Conservation (phyloP, 139 green algal genomes). For the Auxenochlorella protothecoides region DNA sequence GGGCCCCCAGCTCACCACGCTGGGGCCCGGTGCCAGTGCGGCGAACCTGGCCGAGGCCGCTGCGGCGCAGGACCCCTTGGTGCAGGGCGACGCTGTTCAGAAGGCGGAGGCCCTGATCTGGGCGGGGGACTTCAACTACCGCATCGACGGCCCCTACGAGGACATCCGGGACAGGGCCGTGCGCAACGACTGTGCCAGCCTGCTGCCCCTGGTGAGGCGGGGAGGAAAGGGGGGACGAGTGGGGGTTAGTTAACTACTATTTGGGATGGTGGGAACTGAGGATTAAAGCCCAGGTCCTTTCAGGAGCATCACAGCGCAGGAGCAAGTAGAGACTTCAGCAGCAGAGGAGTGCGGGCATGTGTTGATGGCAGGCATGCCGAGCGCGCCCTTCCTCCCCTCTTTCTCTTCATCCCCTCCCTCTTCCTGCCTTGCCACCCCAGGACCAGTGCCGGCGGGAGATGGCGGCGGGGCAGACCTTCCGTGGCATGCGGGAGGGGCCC, state of each 20-base stretch:
- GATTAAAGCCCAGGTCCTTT: no score
- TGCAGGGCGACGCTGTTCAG: conserved; percentile 27
- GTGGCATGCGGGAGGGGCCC: conserved; percentile 50
- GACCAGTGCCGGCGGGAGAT: conserved; percentile 57
- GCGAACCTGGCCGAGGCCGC: neutral
- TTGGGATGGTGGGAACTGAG: neutral
- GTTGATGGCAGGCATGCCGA: no score
- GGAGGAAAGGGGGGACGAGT: neutral
- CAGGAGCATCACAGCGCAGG: no score
- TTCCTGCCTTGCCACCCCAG: neutral
- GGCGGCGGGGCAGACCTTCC: conserved; percentile 44
- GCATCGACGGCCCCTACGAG: conserved; percentile 45
- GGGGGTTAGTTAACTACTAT: no score
- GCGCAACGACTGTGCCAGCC: conserved; percentile 8
- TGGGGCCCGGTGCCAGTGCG: no score
- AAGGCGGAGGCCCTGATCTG: conserved; percentile 65
- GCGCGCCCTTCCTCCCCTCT: no score
- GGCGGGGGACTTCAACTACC: conserved; percentile 92
- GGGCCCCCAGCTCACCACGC: no score
- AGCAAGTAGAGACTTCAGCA: no score
- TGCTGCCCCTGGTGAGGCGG: conserved; percentile 18
- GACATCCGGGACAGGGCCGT: conserved; percentile 19
- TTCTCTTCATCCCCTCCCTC: no score
- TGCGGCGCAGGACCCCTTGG: neutral
- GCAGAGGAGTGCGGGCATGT: no score